Evolutionary conservation across 2,329 filamentous ascomycete genomes (phyloP).

Genomic region (Arthrobotrys pseudoclavata): DNA sequence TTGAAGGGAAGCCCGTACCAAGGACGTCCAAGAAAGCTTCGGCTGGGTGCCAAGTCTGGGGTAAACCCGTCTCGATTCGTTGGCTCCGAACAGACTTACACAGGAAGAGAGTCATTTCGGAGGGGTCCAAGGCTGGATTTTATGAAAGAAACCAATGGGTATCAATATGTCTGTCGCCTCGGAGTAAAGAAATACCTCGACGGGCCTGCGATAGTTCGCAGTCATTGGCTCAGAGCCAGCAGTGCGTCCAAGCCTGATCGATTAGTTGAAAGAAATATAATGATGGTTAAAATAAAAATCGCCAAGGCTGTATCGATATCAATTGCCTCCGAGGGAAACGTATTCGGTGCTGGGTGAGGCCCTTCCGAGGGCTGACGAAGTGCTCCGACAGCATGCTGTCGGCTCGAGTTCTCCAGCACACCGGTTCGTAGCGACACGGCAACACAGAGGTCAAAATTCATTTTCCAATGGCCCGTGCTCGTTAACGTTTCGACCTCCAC

Average conservation of each 20-base stretch:
- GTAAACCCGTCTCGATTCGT: slow-evolving; percentile 23
- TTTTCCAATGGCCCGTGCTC: slow-evolving; percentile 4
- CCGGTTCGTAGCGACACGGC: slow-evolving; percentile 28
- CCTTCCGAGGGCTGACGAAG: slow-evolving; percentile 8
- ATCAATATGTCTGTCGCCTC: background rate
- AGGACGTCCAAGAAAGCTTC: slow-evolving; percentile 23
- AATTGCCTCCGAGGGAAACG: background rate
- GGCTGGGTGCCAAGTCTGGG: slow-evolving; percentile 46
- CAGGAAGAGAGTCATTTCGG: background rate
- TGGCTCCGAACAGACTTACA: background rate
- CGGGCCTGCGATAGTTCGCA: slow-evolving; percentile 45
- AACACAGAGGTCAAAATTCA: slow-evolving; percentile 44
- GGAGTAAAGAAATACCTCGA: too few species aligned
- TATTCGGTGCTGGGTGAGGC: background rate
- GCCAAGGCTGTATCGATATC: background rate
- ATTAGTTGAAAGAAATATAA: slow-evolving; percentile 4
- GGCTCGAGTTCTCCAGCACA: background rate
- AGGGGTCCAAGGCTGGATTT: background rate
- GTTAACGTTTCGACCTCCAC: slow-evolving; percentile 2
- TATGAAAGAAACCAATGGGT: background rate
- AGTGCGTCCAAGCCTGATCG: slow-evolving; percentile 13
- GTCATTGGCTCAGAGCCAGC: background rate
- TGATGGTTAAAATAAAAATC: background rate
- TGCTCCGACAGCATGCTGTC: background rate
- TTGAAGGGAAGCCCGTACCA: background rate